These are phyloP conservation scores for Scheffersomyces ergatensis DNA, from an alignment of 805 yeast species.

Conservation along the genomic window DNA sequence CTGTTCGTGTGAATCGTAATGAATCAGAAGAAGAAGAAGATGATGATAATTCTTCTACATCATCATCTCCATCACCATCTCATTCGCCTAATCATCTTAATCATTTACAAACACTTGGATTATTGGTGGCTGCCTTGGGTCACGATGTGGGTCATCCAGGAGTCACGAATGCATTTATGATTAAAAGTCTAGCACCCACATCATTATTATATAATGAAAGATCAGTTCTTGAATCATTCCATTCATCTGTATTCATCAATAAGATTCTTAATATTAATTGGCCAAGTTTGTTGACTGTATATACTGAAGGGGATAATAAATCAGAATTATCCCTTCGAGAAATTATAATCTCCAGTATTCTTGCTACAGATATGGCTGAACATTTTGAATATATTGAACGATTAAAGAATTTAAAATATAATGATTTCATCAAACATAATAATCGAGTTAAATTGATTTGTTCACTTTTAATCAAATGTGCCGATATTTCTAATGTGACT, in stretches of 20 bases:
- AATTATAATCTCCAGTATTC: slow-evolving; percentile 34
- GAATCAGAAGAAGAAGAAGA: not conserved
- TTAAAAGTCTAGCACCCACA: slow-evolving; percentile 58
- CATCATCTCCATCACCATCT: not conserved
- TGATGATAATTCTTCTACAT: not conserved
- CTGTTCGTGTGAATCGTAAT: not conserved
- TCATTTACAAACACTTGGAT: slow-evolving; percentile 49
- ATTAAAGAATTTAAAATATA: slow-evolving; percentile 30
- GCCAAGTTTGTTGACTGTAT: slow-evolving; percentile 29
- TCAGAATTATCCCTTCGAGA: slow-evolving; percentile 17
- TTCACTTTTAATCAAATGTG: slow-evolving; percentile 81
- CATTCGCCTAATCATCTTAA: slow-evolving; percentile 16
- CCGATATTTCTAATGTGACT: slow-evolving; percentile 92
- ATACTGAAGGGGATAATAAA: slow-evolving; percentile 14
- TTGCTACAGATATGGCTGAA: slow-evolving; percentile 86
- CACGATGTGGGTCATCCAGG: slow-evolving; percentile 98
- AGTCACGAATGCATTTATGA: slow-evolving; percentile 74
- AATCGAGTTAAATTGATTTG: slow-evolving; percentile 46
- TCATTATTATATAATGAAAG: slow-evolving; percentile 59
- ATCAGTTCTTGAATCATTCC: slow-evolving; percentile 82
- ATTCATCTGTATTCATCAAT: slow-evolving; percentile 59
- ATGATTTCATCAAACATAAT: slow-evolving; percentile 11
- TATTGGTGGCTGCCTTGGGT: slow-evolving; percentile 82
- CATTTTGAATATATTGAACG: slow-evolving; percentile 70
- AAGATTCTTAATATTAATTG: slow-evolving; percentile 31